These are phyloP conservation scores for Lentinula aciculospora DNA, from an alignment of 768 basidiomycete genomes.

Conservation along the genomic window DNA sequence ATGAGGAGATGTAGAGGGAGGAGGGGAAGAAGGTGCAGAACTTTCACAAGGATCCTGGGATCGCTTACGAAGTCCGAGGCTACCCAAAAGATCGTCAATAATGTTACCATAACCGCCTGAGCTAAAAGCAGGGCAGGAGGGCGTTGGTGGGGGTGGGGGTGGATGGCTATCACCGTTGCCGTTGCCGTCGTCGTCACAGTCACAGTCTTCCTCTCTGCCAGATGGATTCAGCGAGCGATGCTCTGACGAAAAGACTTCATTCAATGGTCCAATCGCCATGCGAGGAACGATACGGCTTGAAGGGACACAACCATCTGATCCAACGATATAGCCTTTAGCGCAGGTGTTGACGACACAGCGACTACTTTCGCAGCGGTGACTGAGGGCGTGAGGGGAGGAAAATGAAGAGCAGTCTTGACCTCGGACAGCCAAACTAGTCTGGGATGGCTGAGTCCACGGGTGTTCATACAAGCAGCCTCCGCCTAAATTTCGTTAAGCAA, in stretches of 20 bases:
- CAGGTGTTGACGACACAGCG: background rate
- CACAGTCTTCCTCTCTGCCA: background rate
- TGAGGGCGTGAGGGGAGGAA: background rate
- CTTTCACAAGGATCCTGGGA: background rate
- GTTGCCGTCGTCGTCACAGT: background rate
- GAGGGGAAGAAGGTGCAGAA: background rate
- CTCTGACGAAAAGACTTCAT: background rate
- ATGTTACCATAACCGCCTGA: background rate
- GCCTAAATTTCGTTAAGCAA: background rate
- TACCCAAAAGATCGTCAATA: background rate
- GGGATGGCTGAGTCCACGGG: slow-evolving; percentile 3
- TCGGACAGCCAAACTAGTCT: background rate
- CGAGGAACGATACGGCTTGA: background rate
- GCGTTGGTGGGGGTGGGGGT: background rate
- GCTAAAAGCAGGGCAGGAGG: background rate
- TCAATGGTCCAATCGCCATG: background rate
- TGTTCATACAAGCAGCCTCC: slow-evolving; percentile 5
- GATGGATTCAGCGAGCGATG: background rate
- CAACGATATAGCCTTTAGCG: background rate
- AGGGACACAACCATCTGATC: background rate
- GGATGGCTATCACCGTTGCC: background rate
- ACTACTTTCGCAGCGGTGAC: background rate
- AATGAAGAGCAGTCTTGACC: background rate
- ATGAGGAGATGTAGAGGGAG: no score
- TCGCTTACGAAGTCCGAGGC: background rate